Conservation (phyloP, 345 rosid species). For the Eucalyptus caleyi region DNA sequence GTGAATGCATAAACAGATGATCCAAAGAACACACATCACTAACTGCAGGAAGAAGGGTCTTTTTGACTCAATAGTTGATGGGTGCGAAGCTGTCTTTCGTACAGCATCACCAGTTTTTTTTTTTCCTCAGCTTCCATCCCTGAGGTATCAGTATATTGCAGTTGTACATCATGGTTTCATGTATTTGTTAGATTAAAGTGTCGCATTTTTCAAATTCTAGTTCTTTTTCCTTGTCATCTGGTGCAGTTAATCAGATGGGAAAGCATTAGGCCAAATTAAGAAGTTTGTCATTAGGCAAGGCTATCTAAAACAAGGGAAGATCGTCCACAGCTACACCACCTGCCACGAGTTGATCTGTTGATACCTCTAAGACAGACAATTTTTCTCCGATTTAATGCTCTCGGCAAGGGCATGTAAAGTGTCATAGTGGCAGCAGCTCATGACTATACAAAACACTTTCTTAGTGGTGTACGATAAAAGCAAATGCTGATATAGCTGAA, state of each 20-base stretch:
- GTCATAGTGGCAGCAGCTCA: not conserved
- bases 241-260: not conserved
- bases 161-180: too few relatives aligned
- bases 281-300: not conserved
- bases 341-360: not conserved
- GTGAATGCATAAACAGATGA: constrained; percentile 7
- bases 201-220: too few relatives aligned
- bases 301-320: not conserved
- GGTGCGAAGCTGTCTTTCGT: constrained; percentile 16
- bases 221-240: not conserved
- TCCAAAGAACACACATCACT: constrained; percentile 8
- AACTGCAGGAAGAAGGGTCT: constrained; percentile 16
- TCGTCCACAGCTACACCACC: not conserved
- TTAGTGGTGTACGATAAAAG: too few relatives aligned
- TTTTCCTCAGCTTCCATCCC: not conserved
- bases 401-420: not conserved
- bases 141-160: not conserved
- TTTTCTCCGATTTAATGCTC: not conserved
- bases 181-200: too few relatives aligned
- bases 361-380: not conserved
- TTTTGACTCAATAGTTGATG: constrained; percentile 17
- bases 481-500: not conserved
- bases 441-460: not conserved
- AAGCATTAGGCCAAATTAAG: not conserved
- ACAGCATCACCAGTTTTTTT: constrained; percentile 7